Percentiles rank a stretch among this genome's conserved stretches.
phyloP scores from a whole-genome alignment of 2,329 filamentous ascomycete species.

The Neonectria ditissima region DNA sequence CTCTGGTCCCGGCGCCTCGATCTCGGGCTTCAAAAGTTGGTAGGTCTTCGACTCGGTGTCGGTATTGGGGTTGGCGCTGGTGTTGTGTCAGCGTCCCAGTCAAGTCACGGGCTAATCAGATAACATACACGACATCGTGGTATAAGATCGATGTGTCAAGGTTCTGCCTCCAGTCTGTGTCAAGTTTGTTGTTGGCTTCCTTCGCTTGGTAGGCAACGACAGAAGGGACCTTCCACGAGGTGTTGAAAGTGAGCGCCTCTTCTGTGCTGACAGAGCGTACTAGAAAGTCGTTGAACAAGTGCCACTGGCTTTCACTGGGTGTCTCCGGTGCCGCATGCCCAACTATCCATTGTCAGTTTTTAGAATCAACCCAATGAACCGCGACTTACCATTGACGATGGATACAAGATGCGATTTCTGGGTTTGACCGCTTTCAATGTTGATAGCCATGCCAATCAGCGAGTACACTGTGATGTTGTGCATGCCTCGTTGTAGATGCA shows the following conservation, averaged over 20 bases:
- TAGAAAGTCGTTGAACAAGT: conserved; percentile 97
- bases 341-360: conserved; percentile 59
- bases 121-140: conserved; percentile 69
- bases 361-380: neutral
- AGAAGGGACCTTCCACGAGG: conserved; percentile 91
- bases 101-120: too few species aligned
- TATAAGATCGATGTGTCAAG: conserved; percentile 90
- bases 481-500: conserved; percentile 81
- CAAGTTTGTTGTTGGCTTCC: conserved; percentile 81
- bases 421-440: conserved; percentile 86
- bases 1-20: conserved; percentile 76
- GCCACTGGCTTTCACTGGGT: conserved; percentile 80
- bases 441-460: conserved; percentile 87
- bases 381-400: conserved; percentile 78
- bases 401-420: conserved; percentile 93
- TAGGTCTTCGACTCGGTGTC: conserved; percentile 65
- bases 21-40: conserved; percentile 64
- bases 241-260: conserved; percentile 90
- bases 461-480: conserved; percentile 91
- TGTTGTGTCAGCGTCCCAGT: conserved; percentile 20
- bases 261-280: conserved; percentile 83
- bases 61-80: conserved; percentile 55
- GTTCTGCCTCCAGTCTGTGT: conserved; percentile 85
- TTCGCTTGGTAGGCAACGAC: conserved; percentile 90
- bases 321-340: conserved; percentile 72